These are phyloP conservation scores for Scutellaria minor DNA, from an alignment of 257 asterid species.

Conservation along the genomic window DNA sequence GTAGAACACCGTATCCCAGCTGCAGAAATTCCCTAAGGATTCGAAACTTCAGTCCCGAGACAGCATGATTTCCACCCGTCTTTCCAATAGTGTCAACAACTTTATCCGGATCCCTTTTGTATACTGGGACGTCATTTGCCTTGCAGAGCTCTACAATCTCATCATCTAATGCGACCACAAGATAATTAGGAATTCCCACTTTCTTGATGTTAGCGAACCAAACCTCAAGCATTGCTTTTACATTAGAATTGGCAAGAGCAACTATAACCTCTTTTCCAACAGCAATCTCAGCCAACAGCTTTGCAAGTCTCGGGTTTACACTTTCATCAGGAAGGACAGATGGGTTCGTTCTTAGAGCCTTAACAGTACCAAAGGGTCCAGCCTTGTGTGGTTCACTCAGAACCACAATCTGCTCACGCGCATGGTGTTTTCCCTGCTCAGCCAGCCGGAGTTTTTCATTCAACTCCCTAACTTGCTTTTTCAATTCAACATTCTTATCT, in stretches of 20 bases:
- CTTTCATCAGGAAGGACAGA: constrained; percentile 65
- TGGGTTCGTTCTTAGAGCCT: constrained; percentile 73
- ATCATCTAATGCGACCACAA: constrained; percentile 82
- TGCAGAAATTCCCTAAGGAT: constrained; percentile 87
- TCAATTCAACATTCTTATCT: constrained; percentile 58
- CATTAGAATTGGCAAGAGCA: constrained; percentile 82
- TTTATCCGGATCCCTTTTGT: constrained; percentile 69
- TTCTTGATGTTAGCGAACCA: constrained; percentile 68
- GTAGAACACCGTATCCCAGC: constrained; percentile 75
- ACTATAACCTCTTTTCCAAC: constrained; percentile 70
- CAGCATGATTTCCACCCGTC: constrained; percentile 69
- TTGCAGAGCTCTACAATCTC: constrained; percentile 60
- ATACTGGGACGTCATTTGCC: constrained; percentile 62
- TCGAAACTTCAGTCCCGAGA: constrained; percentile 71
- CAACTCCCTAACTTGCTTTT: constrained; percentile 64
- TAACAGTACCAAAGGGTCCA: constrained; percentile 79
- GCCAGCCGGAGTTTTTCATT: constrained; percentile 62
- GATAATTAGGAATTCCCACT: constrained; percentile 65
- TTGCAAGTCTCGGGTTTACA: constrained; percentile 75
- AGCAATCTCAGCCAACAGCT: constrained; percentile 62
- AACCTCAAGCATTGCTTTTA: constrained; percentile 60
- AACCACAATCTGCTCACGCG: constrained; percentile 50
- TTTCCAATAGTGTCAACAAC: constrained; percentile 64
- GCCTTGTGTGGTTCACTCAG: constrained; percentile 62
- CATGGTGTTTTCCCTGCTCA: constrained; percentile 51